Conservation (phyloP, 352 stramenopile genomes). For the Globisporangium splendens region DNA sequence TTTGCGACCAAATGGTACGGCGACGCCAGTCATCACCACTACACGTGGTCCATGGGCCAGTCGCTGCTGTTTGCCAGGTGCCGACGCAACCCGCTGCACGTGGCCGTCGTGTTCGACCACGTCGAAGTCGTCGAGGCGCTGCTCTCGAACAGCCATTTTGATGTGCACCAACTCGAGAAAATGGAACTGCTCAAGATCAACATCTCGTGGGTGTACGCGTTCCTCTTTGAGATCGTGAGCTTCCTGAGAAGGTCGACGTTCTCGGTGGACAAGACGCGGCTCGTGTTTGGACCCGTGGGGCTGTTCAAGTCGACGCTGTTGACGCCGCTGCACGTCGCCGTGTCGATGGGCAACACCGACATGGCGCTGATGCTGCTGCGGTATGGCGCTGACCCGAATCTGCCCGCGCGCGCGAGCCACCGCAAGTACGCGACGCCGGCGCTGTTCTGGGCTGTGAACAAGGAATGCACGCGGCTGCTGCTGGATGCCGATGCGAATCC, state of each 20-base stretch:
- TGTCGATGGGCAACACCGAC: conserved; percentile 64
- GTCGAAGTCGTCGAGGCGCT: conserved; percentile 61
- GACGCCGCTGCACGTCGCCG: conserved; percentile 67
- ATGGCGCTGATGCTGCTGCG: conserved; percentile 64
- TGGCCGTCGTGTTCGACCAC: conserved; percentile 71
- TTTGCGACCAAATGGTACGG: conserved; percentile 72
- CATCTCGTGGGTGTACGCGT: conserved; percentile 62
- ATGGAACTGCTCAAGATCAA: conserved; percentile 68
- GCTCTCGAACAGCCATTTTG: conserved; percentile 53
- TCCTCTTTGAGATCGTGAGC: conserved; percentile 58
- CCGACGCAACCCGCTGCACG: conserved; percentile 73
- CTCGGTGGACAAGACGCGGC: conserved; percentile 24
- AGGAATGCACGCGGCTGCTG: conserved; percentile 61
- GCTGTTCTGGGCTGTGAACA: conserved; percentile 69
- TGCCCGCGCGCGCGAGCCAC: conserved; percentile 41
- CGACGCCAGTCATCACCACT: background rate
- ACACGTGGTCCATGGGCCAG: conserved; percentile 17
- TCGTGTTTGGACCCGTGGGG: conserved; percentile 60
- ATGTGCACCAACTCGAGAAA: conserved; percentile 70
- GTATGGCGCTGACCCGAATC: conserved; percentile 60
- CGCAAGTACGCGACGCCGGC: conserved; percentile 57
- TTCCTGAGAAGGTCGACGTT: conserved; percentile 50
- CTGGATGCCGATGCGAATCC: conserved; percentile 71
- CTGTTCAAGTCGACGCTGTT: conserved; percentile 61
- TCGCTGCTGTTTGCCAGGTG: conserved; percentile 34